A percentile compares a stretch with the other conserved stretches of the same genome.
These are phyloP conservation scores for Alternaria postmessia DNA, from an alignment of 2,329 filamentous ascomycete species.

Conservation along the genomic window DNA sequence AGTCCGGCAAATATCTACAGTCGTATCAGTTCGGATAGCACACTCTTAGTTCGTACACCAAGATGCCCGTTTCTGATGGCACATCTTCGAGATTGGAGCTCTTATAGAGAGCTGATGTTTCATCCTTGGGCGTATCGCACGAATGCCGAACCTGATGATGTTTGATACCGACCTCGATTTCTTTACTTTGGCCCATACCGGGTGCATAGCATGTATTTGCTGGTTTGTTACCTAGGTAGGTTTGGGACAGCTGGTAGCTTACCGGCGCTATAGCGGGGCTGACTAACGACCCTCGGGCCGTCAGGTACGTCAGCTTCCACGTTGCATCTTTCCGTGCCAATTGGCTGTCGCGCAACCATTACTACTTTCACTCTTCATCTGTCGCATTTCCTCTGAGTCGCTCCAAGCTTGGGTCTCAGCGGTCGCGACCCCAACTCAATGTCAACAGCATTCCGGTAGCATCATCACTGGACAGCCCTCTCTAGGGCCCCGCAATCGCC, in stretches of 20 bases:
- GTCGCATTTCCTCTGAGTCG: background rate
- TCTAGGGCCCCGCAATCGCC: conserved; percentile 14
- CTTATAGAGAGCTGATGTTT: no score
- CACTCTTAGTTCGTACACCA: no score
- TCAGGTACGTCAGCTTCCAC: conserved; percentile 40
- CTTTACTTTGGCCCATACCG: no score
- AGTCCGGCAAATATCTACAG: no score
- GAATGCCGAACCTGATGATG: no score
- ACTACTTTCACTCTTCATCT: conserved; percentile 13
- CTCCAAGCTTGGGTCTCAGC: conserved; percentile 8
- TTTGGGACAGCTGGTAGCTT: background rate
- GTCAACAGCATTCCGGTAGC: conserved; percentile 32
- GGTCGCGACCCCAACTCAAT: conserved; percentile 24
- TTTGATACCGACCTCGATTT: no score
- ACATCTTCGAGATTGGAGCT: no score
- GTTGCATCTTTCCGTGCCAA: conserved; percentile 45
- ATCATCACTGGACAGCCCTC: conserved; percentile 20
- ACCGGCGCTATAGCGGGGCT: background rate
- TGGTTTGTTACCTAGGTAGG: background rate
- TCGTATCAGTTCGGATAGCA: no score
- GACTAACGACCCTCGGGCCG: conserved; percentile 17
- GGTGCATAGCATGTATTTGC: background rate
- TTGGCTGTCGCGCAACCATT: conserved; percentile 33
- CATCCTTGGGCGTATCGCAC: no score
- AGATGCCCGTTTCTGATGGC: no score